These are phyloP conservation scores for Schoenoplectus tabernaemontani DNA, from an alignment of 202 grass and related monocot species.

Conservation along the genomic window DNA sequence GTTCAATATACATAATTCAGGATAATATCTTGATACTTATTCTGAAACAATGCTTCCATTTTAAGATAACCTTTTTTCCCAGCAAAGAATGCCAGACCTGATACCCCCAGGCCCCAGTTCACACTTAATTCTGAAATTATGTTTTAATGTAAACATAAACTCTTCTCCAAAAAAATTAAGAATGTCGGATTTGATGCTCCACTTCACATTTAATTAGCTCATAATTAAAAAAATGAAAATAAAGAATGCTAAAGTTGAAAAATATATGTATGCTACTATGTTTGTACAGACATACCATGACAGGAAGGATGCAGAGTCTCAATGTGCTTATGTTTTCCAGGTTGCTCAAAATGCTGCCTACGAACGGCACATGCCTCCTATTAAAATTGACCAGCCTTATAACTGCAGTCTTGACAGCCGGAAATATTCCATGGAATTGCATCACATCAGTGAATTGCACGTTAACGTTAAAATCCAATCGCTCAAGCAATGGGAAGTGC, in stretches of 20 bases:
- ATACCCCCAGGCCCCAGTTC: too few relatives aligned
- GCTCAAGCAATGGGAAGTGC: not conserved
- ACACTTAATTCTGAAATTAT: too few relatives aligned
- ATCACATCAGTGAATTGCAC: not conserved
- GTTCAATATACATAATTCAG: too few relatives aligned
- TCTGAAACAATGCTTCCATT: not conserved
- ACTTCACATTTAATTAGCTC: too few relatives aligned
- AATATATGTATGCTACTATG: not conserved
- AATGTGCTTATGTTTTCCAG: not conserved
- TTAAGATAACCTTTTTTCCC: not conserved
- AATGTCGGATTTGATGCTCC: too few relatives aligned
- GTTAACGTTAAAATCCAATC: not conserved
- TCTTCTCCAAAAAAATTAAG: too few relatives aligned
- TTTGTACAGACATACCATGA: not conserved
- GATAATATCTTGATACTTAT: too few relatives aligned
- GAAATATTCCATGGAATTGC: not conserved
- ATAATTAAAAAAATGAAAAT: too few relatives aligned
- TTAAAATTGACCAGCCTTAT: not conserved
- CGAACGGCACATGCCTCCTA: not conserved
- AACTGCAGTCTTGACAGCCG: not conserved
- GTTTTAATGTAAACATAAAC: too few relatives aligned
- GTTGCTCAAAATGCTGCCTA: not conserved
- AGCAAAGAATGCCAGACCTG: not conserved
- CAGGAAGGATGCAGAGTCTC: not conserved
- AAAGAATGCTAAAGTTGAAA: too few relatives aligned